Conservation (phyloP, 1,139 yeast species). For the Taphrina communis region DNA sequence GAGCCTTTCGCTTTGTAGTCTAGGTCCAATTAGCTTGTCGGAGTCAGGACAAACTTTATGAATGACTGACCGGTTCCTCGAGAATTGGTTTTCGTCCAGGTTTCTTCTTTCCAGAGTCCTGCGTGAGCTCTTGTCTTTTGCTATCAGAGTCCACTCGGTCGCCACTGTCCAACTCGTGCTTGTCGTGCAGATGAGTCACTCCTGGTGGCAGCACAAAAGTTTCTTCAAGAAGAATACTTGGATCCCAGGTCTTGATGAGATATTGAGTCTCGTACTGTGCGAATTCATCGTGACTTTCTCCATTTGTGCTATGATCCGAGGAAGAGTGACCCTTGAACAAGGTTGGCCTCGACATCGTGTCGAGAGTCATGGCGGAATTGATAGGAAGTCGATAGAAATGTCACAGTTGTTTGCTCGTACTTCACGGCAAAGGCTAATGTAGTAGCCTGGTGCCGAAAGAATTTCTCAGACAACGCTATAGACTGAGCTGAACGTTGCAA, state of each 20-base stretch:
- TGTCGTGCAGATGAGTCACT: conserved; percentile 18
- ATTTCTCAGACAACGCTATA: too few relatives aligned
- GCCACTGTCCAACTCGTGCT: neutral
- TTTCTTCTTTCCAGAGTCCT: conserved; percentile 48
- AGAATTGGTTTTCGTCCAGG: conserved; percentile 79
- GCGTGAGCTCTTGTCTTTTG: conserved; percentile 17
- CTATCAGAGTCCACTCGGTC: conserved; percentile 15
- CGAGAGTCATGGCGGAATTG: neutral
- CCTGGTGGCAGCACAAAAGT: conserved; percentile 1
- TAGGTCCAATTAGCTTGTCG: neutral
- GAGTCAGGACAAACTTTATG: too few relatives aligned
- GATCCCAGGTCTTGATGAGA: conserved; percentile 1
- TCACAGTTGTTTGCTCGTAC: neutral
- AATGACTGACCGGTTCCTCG: conserved; percentile 53
- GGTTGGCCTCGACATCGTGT: neutral
- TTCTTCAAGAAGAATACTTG: conserved; percentile 1
- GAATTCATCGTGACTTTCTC: neutral
- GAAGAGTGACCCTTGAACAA: neutral
- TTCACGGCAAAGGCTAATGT: too few relatives aligned
- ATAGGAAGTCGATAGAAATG: neutral
- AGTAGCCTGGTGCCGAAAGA: too few relatives aligned
- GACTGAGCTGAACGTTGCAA: too few relatives aligned
- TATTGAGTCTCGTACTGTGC: neutral
- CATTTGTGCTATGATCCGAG: neutral
- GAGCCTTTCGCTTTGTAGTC: conserved; percentile 73